Evolutionary conservation across 345 rosid genomes (phyloP).

Genomic region (Syzygium aromaticum): DNA sequence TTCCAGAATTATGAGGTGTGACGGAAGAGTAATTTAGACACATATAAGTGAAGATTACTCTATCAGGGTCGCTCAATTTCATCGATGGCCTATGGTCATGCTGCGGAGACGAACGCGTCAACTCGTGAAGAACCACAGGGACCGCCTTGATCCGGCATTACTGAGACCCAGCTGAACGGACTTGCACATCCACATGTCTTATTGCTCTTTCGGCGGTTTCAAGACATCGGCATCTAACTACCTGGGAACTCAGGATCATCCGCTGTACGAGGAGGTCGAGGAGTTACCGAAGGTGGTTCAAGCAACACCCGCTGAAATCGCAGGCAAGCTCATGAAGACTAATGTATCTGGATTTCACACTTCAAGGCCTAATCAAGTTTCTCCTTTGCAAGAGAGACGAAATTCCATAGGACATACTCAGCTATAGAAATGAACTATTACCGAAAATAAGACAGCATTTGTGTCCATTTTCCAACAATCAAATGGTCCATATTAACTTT

Average conservation of each 20-base stretch:
- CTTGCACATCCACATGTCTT: slow-evolving; percentile 40
- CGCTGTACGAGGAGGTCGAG: slow-evolving; percentile 19
- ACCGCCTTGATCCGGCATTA: slow-evolving; percentile 44
- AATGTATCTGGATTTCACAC: slow-evolving; percentile 21
- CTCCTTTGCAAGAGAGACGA: slow-evolving; percentile 19
- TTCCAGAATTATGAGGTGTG: not conserved
- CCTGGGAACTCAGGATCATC: slow-evolving; percentile 25
- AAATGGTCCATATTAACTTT: not conserved
- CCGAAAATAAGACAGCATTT: not conserved
- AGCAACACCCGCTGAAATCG: slow-evolving; percentile 46
- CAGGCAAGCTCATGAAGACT: slow-evolving; percentile 39
- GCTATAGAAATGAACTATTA: not conserved
- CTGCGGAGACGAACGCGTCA: slow-evolving; percentile 53
- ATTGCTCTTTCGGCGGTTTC: slow-evolving; percentile 35
- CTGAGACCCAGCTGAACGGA: slow-evolving; percentile 68
- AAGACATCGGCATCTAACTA: slow-evolving; percentile 25
- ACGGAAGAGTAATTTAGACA: not conserved
- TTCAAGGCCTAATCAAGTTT: slow-evolving; percentile 29
- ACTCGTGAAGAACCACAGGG: slow-evolving; percentile 49
- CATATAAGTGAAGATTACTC: slow-evolving; percentile 15
- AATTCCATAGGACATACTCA: not conserved
- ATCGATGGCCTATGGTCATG: slow-evolving; percentile 59
- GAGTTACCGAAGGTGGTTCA: slow-evolving; percentile 26
- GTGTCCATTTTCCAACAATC: not conserved
- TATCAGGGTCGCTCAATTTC: slow-evolving; percentile 51